Evolutionary conservation across 2,329 filamentous ascomycete genomes (phyloP).

Genomic region (Fusarium odoratissimum): DNA sequence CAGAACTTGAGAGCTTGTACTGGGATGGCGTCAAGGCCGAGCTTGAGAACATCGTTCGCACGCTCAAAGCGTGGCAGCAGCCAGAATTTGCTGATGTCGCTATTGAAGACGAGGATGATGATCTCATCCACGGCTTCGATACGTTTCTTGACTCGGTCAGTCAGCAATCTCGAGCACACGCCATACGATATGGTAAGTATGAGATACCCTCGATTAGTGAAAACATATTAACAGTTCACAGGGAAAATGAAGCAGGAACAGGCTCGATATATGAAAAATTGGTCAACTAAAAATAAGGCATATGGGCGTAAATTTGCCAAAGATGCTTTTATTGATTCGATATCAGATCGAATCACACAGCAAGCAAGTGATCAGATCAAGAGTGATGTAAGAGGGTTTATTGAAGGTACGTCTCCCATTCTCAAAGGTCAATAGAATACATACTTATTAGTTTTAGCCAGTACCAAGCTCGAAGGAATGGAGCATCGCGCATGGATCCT

Average conservation of each 20-base stretch:
- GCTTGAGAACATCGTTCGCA: slow-evolving; percentile 41
- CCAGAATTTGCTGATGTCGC: slow-evolving; percentile 23
- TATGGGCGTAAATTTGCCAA: not conserved
- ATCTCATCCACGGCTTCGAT: slow-evolving; percentile 36
- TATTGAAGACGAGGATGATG: slow-evolving; percentile 29
- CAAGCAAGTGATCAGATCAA: slow-evolving; percentile 27
- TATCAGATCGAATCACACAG: slow-evolving; percentile 26
- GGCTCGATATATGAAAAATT: not conserved
- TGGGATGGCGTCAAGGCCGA: slow-evolving; percentile 39
- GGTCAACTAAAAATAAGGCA: not conserved
- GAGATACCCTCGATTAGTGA: rapidly evolving
- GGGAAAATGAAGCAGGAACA: slow-evolving; percentile 25
- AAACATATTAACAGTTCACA: not conserved
- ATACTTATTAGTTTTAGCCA: not conserved
- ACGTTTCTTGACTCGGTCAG: slow-evolving; percentile 40
- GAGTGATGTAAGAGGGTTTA: slow-evolving; percentile 21
- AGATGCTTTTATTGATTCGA: slow-evolving; percentile 15
- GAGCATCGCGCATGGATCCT: slow-evolving; percentile 36
- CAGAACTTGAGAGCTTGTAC: slow-evolving; percentile 32
- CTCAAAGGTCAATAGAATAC: not conserved
- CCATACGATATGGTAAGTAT: slow-evolving; percentile 33
- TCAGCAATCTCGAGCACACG: slow-evolving; percentile 37
- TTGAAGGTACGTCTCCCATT: slow-evolving; percentile 12
- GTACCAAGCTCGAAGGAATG: slow-evolving; percentile 17
- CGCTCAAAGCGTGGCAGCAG: slow-evolving; percentile 36